These are phyloP conservation scores for Trichoderma erinaceum DNA, from an alignment of 495 filamentous ascomycete species.

Conservation along the genomic window DNA sequence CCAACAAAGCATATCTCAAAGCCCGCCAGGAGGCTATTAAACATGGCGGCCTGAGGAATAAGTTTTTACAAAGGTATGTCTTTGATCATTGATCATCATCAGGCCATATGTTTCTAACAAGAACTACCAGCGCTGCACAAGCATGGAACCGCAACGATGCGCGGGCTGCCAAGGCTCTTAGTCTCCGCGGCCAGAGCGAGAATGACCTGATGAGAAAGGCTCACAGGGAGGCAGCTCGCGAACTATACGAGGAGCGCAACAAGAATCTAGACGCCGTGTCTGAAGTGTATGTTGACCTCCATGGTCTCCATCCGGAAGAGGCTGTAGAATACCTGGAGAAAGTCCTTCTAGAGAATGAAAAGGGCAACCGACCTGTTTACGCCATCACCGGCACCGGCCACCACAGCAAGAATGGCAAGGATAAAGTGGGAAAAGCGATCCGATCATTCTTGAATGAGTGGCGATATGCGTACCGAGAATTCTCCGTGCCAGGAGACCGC, in stretches of 20 bases:
- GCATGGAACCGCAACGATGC: conserved; percentile 99
- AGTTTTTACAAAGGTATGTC: conserved; percentile 86
- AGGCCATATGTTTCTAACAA: conserved; percentile 23
- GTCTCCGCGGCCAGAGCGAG: conserved; percentile 88
- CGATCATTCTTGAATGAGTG: conserved; percentile 88
- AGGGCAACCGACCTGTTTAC: conserved; percentile 72
- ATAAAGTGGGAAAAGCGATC: conserved; percentile 95
- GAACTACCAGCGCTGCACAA: conserved; percentile 70
- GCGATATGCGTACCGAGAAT: conserved; percentile 93
- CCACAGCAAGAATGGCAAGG: conserved; percentile 97
- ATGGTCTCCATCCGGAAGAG: conserved; percentile 95
- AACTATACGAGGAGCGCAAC: conserved; percentile 93
- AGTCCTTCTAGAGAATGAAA: conserved; percentile 73
- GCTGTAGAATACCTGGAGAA: conserved; percentile 90
- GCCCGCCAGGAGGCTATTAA: conserved; percentile 90
- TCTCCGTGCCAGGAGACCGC: conserved; percentile 86
- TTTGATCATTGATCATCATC: too few relatives aligned
- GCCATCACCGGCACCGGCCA: conserved; percentile 96
- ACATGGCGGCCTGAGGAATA: conserved; percentile 91
- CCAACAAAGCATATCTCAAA: conserved; percentile 91
- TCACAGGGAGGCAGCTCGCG: conserved; percentile 86
- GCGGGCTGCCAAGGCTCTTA: conserved; percentile 89
- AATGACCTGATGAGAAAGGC: conserved; percentile 97
- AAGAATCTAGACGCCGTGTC: conserved; percentile 52
- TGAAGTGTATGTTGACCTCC: conserved; percentile 91